Base-by-base conservation (phyloP, 208 protist species). In the Leishmania tarentolae region DNA sequence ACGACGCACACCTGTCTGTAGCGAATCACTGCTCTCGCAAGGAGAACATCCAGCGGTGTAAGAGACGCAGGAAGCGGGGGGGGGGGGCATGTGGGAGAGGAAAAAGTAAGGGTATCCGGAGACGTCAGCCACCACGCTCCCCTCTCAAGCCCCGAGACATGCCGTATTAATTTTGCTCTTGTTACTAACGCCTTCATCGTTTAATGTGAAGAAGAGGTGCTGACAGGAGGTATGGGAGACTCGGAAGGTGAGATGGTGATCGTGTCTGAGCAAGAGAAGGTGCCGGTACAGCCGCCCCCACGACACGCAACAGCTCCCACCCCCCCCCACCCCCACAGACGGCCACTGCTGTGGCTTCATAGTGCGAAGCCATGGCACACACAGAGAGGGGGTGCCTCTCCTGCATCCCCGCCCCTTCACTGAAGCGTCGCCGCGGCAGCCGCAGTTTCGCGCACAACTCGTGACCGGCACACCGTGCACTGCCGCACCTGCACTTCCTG, bases 401-500 rank as follows among this genome's bases (percentile, higher is more conserved):
- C 44, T 73, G 5, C 69, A 21, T 35, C 44, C 24, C 21, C 24
- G 69, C 35, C 69, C 7, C 42, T 52, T 47, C 69, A 73, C 69
- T 73, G 69, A 73, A 52, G 42, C 21, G 44, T 50, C 47, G 74
- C 35, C 11, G 56, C 52, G 15, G 74, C 53, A 37, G 56, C 19
- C 19, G 17, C 40, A 42, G 35, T 61, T 42, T 68, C 63, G 37
- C 76, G 82, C 70, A 85, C 82, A 1, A 81, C 76, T 21, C 70
- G 71, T 5, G 59, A 65, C 46, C 72, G 76, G 46, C 82, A 85
- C 52, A 85, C 57, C 28, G 82, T 85, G 72, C 82, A 85, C 76
- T 85, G 71, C 19, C 72, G 76, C 70, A 63, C 28, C n/a, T 44
- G 0, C 61, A 85, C 82, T 13, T 81, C 76, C 37, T 61, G 57